Conservation (phyloP, 805 yeast genomes). For the Saturnispora mendoncae region DNA sequence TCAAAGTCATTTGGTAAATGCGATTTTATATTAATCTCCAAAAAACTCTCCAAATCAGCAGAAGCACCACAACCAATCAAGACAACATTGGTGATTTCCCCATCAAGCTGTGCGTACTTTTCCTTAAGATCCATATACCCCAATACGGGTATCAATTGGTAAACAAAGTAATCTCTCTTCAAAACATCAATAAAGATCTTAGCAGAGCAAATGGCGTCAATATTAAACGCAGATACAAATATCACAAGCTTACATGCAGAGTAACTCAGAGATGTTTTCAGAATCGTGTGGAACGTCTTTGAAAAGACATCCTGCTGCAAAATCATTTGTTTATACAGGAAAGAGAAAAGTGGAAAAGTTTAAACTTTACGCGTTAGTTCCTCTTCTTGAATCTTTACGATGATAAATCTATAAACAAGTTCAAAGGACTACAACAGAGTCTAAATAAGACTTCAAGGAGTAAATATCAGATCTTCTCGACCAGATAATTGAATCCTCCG, state of each 20-base stretch:
- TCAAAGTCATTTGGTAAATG: conserved; percentile 31
- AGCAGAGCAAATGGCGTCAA: conserved; percentile 88
- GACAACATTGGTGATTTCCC: conserved; percentile 65
- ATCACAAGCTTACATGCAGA: conserved; percentile 85
- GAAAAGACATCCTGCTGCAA: conserved; percentile 63
- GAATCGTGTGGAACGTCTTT: conserved; percentile 57
- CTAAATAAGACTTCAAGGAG: conserved; percentile 19
- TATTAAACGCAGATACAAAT: conserved; percentile 82
- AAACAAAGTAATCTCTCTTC: conserved; percentile 75
- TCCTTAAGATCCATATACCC: conserved; percentile 74
- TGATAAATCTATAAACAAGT: background rate
- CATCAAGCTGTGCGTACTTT: conserved; percentile 59
- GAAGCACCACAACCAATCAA: conserved; percentile 91
- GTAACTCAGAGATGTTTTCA: conserved; percentile 70
- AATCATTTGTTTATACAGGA: conserved; percentile 44
- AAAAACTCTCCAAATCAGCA: conserved; percentile 71
- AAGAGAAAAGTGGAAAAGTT: background rate
- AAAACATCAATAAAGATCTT: conserved; percentile 62
- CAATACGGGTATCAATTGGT: conserved; percentile 84
- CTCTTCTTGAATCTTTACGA: no score
- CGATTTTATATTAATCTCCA: conserved; percentile 52
- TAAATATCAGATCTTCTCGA: conserved; percentile 22
- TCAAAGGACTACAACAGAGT: conserved; percentile 12
- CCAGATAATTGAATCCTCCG: conserved; percentile 26
- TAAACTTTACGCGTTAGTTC: conserved; percentile 1